Conservation (phyloP, 345 rosid species). For the Populus davidiana region DNA sequence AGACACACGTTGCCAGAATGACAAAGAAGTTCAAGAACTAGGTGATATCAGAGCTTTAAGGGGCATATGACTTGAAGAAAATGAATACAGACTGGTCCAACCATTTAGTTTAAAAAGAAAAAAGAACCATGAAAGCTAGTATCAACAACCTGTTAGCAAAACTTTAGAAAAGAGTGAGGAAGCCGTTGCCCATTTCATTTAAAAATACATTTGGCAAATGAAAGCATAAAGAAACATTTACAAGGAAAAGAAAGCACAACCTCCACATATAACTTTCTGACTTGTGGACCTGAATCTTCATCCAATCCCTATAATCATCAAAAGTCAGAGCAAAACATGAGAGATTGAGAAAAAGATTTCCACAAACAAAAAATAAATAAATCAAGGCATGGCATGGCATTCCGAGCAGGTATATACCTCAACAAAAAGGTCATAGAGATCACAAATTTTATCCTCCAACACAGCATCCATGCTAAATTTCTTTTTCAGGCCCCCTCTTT, state of each 20-base stretch:
- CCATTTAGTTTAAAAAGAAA: background rate
- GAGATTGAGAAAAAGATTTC: slow-evolving; percentile 6
- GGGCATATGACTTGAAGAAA: background rate
- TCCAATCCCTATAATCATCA: slow-evolving; percentile 67
- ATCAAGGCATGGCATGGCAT: background rate
- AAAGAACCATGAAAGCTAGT: background rate
- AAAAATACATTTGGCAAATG: background rate
- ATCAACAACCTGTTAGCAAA: background rate
- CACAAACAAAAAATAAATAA: background rate
- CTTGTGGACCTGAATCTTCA: slow-evolving; percentile 77
- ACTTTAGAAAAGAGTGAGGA: background rate
- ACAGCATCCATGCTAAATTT: slow-evolving; percentile 61
- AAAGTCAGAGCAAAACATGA: slow-evolving; percentile 16
- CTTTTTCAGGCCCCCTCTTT: slow-evolving; percentile 47
- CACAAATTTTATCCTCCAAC: slow-evolving; percentile 88
- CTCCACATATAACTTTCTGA: slow-evolving; percentile 81
- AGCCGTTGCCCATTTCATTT: background rate
- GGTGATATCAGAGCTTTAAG: background rate
- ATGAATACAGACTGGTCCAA: background rate
- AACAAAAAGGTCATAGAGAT: slow-evolving; percentile 85
- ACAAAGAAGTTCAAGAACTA: background rate
- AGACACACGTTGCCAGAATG: background rate
- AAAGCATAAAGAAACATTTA: background rate
- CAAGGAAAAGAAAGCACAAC: slow-evolving; percentile 34
- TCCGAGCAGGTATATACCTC: slow-evolving; percentile 48